Evolutionary conservation across 2,329 filamentous ascomycete species (phyloP).

Genomic region (Apiospora aurea): DNA sequence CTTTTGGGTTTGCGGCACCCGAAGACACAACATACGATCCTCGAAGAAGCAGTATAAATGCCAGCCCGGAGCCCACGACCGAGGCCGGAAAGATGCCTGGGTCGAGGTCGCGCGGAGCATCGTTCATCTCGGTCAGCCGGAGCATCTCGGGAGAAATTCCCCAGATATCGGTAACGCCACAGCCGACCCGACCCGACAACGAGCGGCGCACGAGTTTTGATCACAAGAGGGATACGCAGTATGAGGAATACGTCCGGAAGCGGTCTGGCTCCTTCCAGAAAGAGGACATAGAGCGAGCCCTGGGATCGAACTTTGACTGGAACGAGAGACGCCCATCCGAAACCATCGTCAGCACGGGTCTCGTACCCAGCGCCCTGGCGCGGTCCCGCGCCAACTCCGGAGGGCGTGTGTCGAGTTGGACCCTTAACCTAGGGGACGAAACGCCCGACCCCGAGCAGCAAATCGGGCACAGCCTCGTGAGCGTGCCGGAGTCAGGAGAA

Average conservation of each 20-base stretch:
- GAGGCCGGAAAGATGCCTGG: slow-evolving; percentile 34
- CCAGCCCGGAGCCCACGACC: slow-evolving; percentile 33
- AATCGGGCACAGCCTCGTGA: slow-evolving; percentile 38
- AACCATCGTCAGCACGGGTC: slow-evolving; percentile 31
- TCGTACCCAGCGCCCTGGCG: slow-evolving; percentile 31
- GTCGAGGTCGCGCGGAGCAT: slow-evolving; percentile 27
- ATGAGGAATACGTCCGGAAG: slow-evolving; percentile 53
- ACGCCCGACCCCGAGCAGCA: slow-evolving; percentile 24
- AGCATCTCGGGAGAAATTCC: slow-evolving; percentile 34
- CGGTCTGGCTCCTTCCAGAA: slow-evolving; percentile 37
- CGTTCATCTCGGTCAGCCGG: slow-evolving; percentile 35
- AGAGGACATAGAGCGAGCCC: slow-evolving; percentile 39
- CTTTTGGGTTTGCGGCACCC: slow-evolving; percentile 50
- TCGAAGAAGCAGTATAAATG: slow-evolving; percentile 26
- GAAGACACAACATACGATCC: slow-evolving; percentile 37
- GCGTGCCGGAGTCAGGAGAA: slow-evolving; percentile 40
- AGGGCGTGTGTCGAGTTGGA: slow-evolving; percentile 36
- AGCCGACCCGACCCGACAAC: slow-evolving; percentile 26
- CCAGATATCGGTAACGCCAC: slow-evolving; percentile 29
- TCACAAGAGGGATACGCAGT: slow-evolving; percentile 55
- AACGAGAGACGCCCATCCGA: slow-evolving; percentile 22
- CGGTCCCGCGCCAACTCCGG: slow-evolving; percentile 35
- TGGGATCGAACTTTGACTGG: slow-evolving; percentile 45
- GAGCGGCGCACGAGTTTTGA: slow-evolving; percentile 45
- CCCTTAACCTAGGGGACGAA: slow-evolving; percentile 33